These are phyloP conservation scores for Colletotrichum chlorophyti DNA, from an alignment of 2,329 filamentous ascomycete genomes.

Conservation along the genomic window DNA sequence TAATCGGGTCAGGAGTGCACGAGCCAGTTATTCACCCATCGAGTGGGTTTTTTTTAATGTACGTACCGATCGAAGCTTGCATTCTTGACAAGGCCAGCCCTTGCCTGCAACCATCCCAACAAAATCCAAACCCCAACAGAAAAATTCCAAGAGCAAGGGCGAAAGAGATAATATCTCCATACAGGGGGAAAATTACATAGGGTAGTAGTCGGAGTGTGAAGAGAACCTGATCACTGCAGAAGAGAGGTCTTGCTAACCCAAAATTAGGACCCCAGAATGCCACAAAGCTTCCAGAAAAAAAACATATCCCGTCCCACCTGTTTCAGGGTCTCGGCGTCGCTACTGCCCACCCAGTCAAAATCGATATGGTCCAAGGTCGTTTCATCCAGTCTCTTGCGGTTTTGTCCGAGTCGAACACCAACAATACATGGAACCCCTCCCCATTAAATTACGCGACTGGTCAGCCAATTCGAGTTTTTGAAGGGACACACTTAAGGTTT, in stretches of 20 bases:
- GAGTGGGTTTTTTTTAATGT: slow-evolving; percentile 8
- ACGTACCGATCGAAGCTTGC: slow-evolving; percentile 16
- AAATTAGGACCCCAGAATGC: slow-evolving; percentile 15
- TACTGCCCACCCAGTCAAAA: background rate
- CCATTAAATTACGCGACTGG: background rate
- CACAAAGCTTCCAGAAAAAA: slow-evolving; percentile 26
- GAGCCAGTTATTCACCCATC: slow-evolving; percentile 1
- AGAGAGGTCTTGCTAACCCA: slow-evolving; percentile 15
- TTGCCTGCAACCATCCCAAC: slow-evolving; percentile 25
- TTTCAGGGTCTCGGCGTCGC: slow-evolving; percentile 18
- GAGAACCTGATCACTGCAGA: slow-evolving; percentile 7
- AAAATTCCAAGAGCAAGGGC: slow-evolving; percentile 17
- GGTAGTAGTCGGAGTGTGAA: background rate
- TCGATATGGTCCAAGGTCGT: background rate
- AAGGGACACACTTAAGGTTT: background rate
- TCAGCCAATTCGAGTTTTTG: background rate
- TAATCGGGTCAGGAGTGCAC: too few species aligned
- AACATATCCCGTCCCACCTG: slow-evolving; percentile 21
- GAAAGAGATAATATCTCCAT: too few species aligned
- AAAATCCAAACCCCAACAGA: slow-evolving; percentile 26
- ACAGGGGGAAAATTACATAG: background rate
- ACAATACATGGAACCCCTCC: background rate
- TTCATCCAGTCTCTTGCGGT: slow-evolving; percentile 23
- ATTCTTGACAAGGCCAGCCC: slow-evolving; percentile 23
- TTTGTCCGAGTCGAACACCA: slow-evolving; percentile 18